These are phyloP conservation scores for Coprinellus micaceus DNA, from an alignment of 768 basidiomycete genomes.

Conservation along the genomic window DNA sequence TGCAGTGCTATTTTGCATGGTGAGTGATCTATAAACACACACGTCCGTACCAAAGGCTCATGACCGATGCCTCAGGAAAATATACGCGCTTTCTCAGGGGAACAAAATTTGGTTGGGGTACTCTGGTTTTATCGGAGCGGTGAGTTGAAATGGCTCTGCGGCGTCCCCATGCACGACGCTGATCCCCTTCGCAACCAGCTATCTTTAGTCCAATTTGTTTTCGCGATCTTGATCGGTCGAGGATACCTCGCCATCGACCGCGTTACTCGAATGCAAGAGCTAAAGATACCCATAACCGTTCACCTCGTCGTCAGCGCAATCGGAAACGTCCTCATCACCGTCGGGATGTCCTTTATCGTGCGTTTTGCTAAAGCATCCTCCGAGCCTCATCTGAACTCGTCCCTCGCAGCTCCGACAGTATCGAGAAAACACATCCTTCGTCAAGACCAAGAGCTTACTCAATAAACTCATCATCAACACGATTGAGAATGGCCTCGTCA, in stretches of 20 bases:
- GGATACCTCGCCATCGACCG: not conserved
- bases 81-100: not conserved
- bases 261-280: too few species aligned
- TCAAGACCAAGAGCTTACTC: not conserved
- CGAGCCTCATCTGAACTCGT: too few species aligned
- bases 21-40: too few species aligned
- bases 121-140: not conserved
- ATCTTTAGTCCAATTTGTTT: not conserved
- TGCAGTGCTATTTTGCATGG: not conserved
- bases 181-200: too few species aligned
- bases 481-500: not conserved
- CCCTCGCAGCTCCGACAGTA: not conserved
- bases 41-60: too few species aligned
- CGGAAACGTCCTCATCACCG: too few species aligned
- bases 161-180: too few species aligned
- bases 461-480: not conserved
- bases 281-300: not conserved
- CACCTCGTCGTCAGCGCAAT: too few species aligned
- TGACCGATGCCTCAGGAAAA: not conserved
- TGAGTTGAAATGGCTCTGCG: too few species aligned
- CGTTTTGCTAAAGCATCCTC: too few species aligned
- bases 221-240: too few species aligned
- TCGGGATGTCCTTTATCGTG: too few species aligned
- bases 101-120: not conserved
- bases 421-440: not conserved